Percentiles rank a stretch among this genome's conserved stretches.
Evolutionary conservation across 768 basidiomycete species (phyloP).

Genomic region (Boletus subparvulus): DNA sequence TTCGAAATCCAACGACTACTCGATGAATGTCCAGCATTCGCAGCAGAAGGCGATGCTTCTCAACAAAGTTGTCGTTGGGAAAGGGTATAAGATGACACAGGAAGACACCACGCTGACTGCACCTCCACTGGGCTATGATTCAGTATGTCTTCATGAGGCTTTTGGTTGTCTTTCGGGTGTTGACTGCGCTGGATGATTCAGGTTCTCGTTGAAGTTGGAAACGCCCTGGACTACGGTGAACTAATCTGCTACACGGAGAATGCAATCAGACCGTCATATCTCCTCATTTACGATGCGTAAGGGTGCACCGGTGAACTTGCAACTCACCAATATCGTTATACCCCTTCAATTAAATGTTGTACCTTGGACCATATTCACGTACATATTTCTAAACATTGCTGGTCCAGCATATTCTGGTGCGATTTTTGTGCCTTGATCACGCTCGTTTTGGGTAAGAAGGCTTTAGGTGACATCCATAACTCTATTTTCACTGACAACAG

Average conservation of each 20-base stretch:
- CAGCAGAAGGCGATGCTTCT: constrained; percentile 63
- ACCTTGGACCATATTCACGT: not conserved
- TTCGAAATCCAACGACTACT: constrained; percentile 79
- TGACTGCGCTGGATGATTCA: constrained; percentile 22
- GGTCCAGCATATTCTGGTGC: not conserved
- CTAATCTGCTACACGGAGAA: constrained; percentile 69
- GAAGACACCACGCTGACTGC: constrained; percentile 55
- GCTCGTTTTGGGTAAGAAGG: not conserved
- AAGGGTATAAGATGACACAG: constrained; percentile 62
- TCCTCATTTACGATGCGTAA: constrained; percentile 63
- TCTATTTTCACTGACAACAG: not conserved
- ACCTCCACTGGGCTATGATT: constrained; percentile 65
- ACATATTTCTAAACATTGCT: constrained; percentile 3
- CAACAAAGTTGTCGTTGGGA: constrained; percentile 73
- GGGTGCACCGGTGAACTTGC: not conserved
- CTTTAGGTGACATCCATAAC: not conserved
- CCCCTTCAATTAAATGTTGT: constrained; percentile 6
- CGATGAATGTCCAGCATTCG: constrained; percentile 55
- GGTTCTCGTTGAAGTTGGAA: constrained; percentile 67
- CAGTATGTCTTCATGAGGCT: constrained; percentile 42
- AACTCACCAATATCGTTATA: not conserved
- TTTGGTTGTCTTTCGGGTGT: not conserved
- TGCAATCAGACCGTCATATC: constrained; percentile 68
- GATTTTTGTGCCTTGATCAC: not conserved
- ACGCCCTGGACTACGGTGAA: constrained; percentile 68